Conservation (phyloP, 257 asterid genomes). For the Solanum lycopersicoides region DNA sequence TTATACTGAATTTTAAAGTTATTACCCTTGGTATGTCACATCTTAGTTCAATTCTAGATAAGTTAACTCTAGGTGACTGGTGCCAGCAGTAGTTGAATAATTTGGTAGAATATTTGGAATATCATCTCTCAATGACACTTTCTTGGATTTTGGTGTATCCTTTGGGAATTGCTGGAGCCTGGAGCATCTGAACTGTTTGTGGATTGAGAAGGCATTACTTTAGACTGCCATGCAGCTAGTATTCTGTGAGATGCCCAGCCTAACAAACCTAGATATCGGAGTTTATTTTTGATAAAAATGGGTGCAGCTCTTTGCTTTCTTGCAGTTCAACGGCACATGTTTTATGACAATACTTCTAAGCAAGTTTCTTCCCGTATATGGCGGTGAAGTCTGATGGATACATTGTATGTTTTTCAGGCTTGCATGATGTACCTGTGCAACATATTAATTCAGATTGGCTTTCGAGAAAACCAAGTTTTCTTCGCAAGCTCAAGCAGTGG, state of each 20-base stretch:
- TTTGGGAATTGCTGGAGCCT: neutral
- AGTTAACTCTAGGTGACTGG: neutral
- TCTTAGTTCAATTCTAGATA: neutral
- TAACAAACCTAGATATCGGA: neutral
- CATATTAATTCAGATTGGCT: neutral
- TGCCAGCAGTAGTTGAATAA: neutral
- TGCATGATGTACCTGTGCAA: neutral
- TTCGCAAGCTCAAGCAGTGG: neutral
- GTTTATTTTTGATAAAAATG: neutral
- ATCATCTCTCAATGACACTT: neutral
- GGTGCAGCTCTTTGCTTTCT: neutral
- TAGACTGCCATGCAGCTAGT: neutral
- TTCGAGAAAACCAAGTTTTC: neutral
- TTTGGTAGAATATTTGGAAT: neutral
- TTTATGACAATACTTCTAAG: neutral
- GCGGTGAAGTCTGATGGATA: neutral
- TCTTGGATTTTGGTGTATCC: neutral
- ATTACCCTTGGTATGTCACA: neutral
- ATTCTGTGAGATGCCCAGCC: neutral
- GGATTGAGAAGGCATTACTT: neutral
- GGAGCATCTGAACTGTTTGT: neutral
- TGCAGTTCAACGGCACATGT: neutral
- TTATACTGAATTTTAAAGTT: neutral
- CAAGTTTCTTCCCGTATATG: neutral
- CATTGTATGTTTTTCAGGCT: neutral